These are phyloP conservation scores for Waltiozyma solani DNA, from an alignment of 1,139 yeast species.

Conservation along the genomic window DNA sequence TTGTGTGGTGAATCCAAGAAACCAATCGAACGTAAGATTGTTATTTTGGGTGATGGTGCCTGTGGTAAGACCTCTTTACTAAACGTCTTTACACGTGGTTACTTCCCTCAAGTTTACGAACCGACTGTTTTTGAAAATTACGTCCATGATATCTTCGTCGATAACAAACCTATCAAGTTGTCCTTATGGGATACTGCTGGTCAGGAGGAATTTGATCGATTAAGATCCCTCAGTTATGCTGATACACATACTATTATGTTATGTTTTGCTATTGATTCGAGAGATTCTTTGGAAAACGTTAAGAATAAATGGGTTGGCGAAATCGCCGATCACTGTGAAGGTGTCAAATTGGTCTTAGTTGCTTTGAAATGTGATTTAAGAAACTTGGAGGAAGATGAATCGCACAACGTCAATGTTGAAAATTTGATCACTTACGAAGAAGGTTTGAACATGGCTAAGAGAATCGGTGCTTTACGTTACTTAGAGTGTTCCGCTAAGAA, in stretches of 20 bases:
- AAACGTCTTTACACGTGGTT: conserved; percentile 94
- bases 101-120: conserved; percentile 96
- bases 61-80: conserved; percentile 86
- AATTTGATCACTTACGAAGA: conserved; percentile 69
- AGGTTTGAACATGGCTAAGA: conserved; percentile 78
- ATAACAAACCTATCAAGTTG: conserved; percentile 84
- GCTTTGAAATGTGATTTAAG: conserved; percentile 93
- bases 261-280: conserved; percentile 90
- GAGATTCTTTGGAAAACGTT: conserved; percentile 90
- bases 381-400: conserved; percentile 34
- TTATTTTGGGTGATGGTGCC: conserved; percentile 97
- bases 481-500: conserved; percentile 92
- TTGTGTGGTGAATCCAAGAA: conserved; percentile 61
- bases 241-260: conserved; percentile 97
- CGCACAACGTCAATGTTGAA: conserved; percentile 25
- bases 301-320: conserved; percentile 96
- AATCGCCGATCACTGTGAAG: conserved; percentile 93
- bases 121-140: conserved; percentile 98
- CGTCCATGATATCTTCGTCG: conserved; percentile 94
- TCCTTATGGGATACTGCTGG: conserved; percentile 99
- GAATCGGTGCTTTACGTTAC: conserved; percentile 76
- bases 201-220: conserved; percentile 93
- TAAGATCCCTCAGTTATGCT: conserved; percentile 81
- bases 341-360: conserved; percentile 86
- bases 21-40: conserved; percentile 83